Base-by-base conservation (phyloP, 169 alveolate species). In the Amoebophrya sp. region DNA sequence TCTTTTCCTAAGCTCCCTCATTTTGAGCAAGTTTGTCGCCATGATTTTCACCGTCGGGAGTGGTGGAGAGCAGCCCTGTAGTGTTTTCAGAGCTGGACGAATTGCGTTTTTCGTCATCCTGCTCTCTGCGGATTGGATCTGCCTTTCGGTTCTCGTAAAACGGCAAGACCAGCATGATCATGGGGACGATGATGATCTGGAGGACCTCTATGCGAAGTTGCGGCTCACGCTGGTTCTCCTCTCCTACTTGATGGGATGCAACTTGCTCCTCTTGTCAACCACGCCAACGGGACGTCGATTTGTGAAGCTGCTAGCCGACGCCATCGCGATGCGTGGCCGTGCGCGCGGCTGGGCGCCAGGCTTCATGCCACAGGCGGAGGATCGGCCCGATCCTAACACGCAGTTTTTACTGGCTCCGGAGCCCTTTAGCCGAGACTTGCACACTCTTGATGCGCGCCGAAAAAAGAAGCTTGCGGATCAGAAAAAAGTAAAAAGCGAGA, bases 271-370 rank as follows among this genome's bases (percentile, higher is more conserved):
- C 2, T 26, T 65, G 83, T 65, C 83, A 36, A 26, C 33, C 36
- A 65, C 83, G 83, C 39, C 36, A 6, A 6, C 83, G 36, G 83
- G 83, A 36, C 83, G 83, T 6, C 18, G n/a, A 26, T 65, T 65
- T 65, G 38, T 36, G 83, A 29, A 65, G 26, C 26, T 65, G 2
- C 26, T 65, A 36, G 83, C 83, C 36, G 83, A 29, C 36, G 33
- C 26, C 39, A 65, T 65, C 26, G 83, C 39, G 2, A 65, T 65
- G 83, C 83, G 83, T 36, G 83, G 83, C 0, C 83, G 83, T 10
- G 83, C 39, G 33, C 83, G 83, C 83, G 83, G 83, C 36, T 65
- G 83, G 83, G n/a, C 18, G 38, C 83, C 83, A 36, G 83, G 33
- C 2, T n/a, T n/a, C n/a, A 65, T 65, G 83, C 10, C 18, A 1